Base-by-base conservation (phyloP, 148 eudicot species). In the Rhododendron henanense region DNA sequence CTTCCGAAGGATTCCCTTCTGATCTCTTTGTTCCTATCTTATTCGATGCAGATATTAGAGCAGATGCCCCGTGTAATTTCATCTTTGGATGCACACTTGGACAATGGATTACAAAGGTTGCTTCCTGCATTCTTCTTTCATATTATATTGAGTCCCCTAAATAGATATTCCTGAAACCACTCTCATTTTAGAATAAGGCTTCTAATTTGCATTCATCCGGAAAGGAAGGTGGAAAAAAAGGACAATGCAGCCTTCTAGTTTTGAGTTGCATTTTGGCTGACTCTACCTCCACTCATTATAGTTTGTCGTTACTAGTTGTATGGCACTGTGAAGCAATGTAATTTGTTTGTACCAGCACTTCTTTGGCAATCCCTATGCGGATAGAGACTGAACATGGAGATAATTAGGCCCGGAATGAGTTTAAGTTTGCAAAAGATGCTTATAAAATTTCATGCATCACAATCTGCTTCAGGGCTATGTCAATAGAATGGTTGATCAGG, bases 21-120 rank as follows among this genome's bases (percentile, higher is more conserved):
- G 44, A 84, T 74, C 19, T 14, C 9, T 23, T 9, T 83, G 16
- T 57, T 57, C 44, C n/a, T 37, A 6, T 80, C 63, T 84, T 69
- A 31, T 74, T 69, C 86, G 51, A 55, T 90, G 87, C 92, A 96
- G 99, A 92, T 90, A 21, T 88, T 95, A 87, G 90, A 95, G 88
- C 95, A 92, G 90, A 87, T 96, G 88, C 99, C 99, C 63, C 79
- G 67, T 73, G 98, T 96, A 41, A 92, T 96, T 86, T 94, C 99
- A 63, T 91, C 99, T 18, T 87, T 96, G 92, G 98, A 96, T 92
- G 95, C 97, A 69, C 93, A 96, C 79, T 90, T 92, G 88, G 99
- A 96, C 57, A 87, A 88, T 84, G 99, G 96, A 51, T 87, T 95
- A 15, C 92, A 92, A 82, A 94, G 98, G 99, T 96, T 82, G 7